Conservation (phyloP, 306 rosid species). For the Canavalia gladiata region DNA sequence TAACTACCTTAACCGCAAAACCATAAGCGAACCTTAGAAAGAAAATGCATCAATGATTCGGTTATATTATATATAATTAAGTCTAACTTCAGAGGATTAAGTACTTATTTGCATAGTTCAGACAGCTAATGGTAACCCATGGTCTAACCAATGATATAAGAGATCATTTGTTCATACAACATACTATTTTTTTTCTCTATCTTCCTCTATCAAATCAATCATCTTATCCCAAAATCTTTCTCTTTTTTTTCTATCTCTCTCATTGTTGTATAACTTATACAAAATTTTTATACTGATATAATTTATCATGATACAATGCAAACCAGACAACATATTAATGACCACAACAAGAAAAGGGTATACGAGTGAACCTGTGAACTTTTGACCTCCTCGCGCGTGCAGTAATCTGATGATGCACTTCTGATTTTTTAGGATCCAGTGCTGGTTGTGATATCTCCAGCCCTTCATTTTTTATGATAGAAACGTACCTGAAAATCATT, state of each 20-base stretch:
- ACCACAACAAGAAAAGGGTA: constrained; percentile 1
- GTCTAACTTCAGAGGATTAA: background rate
- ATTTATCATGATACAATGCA: too few relatives aligned
- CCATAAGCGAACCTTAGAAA: background rate
- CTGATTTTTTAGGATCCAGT: constrained; percentile 74
- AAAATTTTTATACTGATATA: too few relatives aligned
- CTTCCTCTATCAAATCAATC: too few relatives aligned
- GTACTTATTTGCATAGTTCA: background rate
- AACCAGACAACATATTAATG: background rate
- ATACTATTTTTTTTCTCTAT: too few relatives aligned
- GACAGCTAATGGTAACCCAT: background rate
- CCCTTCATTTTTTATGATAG: constrained; percentile 76
- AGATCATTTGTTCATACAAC: too few relatives aligned
- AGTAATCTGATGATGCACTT: constrained; percentile 93
- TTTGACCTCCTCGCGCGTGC: constrained; percentile 70
- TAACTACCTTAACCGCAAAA: constrained; percentile 2
- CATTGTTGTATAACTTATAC: too few relatives aligned
- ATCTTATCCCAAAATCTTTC: too few relatives aligned
- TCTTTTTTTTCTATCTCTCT: too few relatives aligned
- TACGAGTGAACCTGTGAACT: constrained; percentile 75
- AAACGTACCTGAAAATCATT: constrained; percentile 63
- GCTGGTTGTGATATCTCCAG: constrained; percentile 96
- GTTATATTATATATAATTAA: background rate
- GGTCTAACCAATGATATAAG: constrained; percentile 3
- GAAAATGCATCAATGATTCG: background rate